These are phyloP conservation scores for Sclerospora graminicola DNA, from an alignment of 352 stramenopile species.

Conservation along the genomic window DNA sequence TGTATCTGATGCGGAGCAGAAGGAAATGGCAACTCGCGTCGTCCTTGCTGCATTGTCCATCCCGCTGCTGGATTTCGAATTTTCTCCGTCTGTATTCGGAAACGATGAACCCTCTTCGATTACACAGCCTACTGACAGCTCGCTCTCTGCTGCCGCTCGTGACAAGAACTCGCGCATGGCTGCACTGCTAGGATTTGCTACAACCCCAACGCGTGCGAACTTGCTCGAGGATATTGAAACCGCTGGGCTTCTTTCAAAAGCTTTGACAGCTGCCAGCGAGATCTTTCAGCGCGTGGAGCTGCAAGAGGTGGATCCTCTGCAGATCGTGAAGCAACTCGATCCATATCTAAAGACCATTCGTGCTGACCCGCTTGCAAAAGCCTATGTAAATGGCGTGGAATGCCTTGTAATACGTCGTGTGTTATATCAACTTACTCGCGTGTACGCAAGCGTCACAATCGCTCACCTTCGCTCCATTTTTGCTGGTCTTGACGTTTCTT, in stretches of 20 bases:
- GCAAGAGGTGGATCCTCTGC: conserved; percentile 59
- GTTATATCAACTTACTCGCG: conserved; percentile 75
- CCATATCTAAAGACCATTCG: conserved; percentile 40
- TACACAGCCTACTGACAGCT: conserved; percentile 22
- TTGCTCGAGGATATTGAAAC: conserved; percentile 86
- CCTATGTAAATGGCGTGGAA: conserved; percentile 54
- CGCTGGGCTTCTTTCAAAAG: conserved; percentile 53
- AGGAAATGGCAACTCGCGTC: conserved; percentile 84
- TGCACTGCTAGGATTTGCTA: conserved; percentile 85
- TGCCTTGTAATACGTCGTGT: conserved; percentile 65
- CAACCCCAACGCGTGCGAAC: conserved; percentile 81
- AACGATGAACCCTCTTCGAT: conserved; percentile 50
- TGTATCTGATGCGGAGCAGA: conserved; percentile 70
- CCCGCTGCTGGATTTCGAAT: conserved; percentile 67
- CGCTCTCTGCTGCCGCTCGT: conserved; percentile 43
- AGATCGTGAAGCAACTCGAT: conserved; percentile 67
- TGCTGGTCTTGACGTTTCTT: conserved; percentile 51
- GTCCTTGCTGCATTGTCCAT: conserved; percentile 92
- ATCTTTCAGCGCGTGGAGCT: conserved; percentile 66
- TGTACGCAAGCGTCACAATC: conserved; percentile 85
- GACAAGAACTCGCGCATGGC: conserved; percentile 93
- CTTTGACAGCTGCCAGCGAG: conserved; percentile 38
- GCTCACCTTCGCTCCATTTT: conserved; percentile 84
- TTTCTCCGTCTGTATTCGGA: conserved; percentile 41
- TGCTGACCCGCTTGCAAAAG: conserved; percentile 27